Evolutionary conservation across 2,329 filamentous ascomycete genomes (phyloP), one percentile per base, ranked within the genome.

Genomic region (Akanthomyces muscarius): DNA sequence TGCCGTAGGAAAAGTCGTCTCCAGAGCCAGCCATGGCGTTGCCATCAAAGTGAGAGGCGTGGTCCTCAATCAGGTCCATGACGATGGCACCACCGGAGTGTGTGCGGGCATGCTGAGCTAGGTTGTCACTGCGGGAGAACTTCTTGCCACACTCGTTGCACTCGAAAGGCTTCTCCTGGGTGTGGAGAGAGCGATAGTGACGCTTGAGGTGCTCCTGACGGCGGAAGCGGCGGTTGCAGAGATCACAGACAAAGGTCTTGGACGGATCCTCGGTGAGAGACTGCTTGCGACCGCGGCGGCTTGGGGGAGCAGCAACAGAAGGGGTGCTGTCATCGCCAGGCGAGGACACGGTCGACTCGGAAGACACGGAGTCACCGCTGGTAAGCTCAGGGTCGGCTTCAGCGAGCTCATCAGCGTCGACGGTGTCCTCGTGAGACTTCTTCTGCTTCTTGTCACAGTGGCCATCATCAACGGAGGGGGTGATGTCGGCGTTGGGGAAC

Each of bases 141-240:
- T 96, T 97, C 89, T 99, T 99, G 71, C 95, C 94, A 73, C 95
- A 99, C 80, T 99, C 94, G 68, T 88, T 86, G 83, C 95, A 99
- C 80, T 96, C 92, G 72, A 98, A 99, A 5, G 95, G 95, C 87
- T 98, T 99, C 75, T 98, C 95, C 73, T 96, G 89, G 1, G 95
- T 99, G 83, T 99, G 95, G 54, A 99, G 91, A 64, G 95, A 98
- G 70, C 95, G 89, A 83, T 97, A 97, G 82, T 99, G 95, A 66
- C 95, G 91, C 87, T 99, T 99, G 65, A 99, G 86, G 74, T 99
- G 95, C 78, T 99, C 95, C 79, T 99, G 95, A 66, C 95, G 91
- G 66, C 95, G 90, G 89, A 99, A 99, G 65, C 95, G 91, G 68
- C 95, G 92, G 72, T 92, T 94, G 88, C 95, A 99, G 25, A 97